Base-by-base conservation (phyloP, 2,329 filamentous ascomycete species). In the Aphanocladium album region DNA sequence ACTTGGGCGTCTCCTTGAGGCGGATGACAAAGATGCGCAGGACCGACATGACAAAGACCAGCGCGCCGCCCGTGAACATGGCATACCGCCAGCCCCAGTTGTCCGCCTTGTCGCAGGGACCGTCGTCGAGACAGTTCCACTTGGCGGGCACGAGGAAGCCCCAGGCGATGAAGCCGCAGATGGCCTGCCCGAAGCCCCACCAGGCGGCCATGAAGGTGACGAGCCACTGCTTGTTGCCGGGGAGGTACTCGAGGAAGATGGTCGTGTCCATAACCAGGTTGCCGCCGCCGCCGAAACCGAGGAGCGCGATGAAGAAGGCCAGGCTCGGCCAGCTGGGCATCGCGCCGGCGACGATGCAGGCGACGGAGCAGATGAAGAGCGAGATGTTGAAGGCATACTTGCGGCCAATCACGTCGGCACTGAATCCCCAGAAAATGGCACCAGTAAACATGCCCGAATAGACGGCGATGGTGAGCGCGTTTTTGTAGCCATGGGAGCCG, bases 341-440 rank as follows among this genome's bases (percentile, higher is more conserved):
- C 1, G 83, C 84, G 4, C 88, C 89, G 1, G 87, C 88, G 1
- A 89, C 74, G 58, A 89, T 83, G 33, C 76, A 77, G 64, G 67
- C 67, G n/a, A 84, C 69, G 4, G 83, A 82, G 67, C 82, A 86
- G 60, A 89, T 77, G 66, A 89, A 80, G 12, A 90, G 76, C 2
- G 84, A 85, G 23, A 83, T 73, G 67, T 90, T 90, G 75, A 90
- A 91, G 5, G 88, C 87, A 64, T 83, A 84, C 63, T 83, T 82
- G 47, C 88, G 79, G 6, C 87, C 88, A 62, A 90, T 85, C 37
- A 90, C 79, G 67, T 90, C 88, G 23, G 86, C 86, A 3, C 79
- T 79, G 33, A 88, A 72, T 2, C 87, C 87, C 87, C 87, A 90
- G 72, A 89, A 89, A 27, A 89, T 69, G 17, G 85, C 85, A 1